Conservation (phyloP, 345 rosid genomes). For the Trapa bicornis region DNA sequence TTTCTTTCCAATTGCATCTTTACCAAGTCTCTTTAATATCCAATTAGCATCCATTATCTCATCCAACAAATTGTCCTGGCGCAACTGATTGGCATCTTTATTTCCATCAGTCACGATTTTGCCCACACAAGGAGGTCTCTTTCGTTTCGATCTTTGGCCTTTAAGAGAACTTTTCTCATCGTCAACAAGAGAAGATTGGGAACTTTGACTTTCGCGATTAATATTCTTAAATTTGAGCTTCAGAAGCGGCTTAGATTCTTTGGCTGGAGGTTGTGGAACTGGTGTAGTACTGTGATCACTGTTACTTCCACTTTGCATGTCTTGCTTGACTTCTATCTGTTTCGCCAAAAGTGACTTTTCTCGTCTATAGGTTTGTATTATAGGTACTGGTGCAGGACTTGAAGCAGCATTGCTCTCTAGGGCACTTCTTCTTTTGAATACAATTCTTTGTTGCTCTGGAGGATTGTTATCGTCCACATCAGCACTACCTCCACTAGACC, state of each 20-base stretch:
- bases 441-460: conserved; percentile 24
- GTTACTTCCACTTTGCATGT: conserved; percentile 34
- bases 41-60: conserved; percentile 96
- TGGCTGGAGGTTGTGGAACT: conserved; percentile 32
- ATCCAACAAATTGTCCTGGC: conserved; percentile 49
- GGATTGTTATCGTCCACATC: conserved; percentile 27
- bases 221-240: conserved; percentile 83
- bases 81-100: conserved; percentile 27
- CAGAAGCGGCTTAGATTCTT: conserved; percentile 64
- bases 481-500: conserved; percentile 19
- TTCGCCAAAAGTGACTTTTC: conserved; percentile 30
- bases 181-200: conserved; percentile 34
- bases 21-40: conserved; percentile 87
- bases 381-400: conserved; percentile 26
- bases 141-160: conserved; percentile 97
- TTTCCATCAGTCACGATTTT: conserved; percentile 45
- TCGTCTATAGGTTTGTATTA: conserved; percentile 28
- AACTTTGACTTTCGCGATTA: conserved; percentile 37
- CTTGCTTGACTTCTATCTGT: conserved; percentile 35
- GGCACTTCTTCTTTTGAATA: conserved; percentile 31
- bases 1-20: conserved; percentile 82
- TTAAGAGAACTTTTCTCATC: conserved; percentile 58
- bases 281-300: conserved; percentile 40
- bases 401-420: conserved; percentile 30
- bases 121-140: conserved; percentile 52